A percentile compares a stretch with the other conserved stretches of the same genome.
Conservation (phyloP, 2,329 filamentous ascomycete species). For the Microascus cirrosus region DNA sequence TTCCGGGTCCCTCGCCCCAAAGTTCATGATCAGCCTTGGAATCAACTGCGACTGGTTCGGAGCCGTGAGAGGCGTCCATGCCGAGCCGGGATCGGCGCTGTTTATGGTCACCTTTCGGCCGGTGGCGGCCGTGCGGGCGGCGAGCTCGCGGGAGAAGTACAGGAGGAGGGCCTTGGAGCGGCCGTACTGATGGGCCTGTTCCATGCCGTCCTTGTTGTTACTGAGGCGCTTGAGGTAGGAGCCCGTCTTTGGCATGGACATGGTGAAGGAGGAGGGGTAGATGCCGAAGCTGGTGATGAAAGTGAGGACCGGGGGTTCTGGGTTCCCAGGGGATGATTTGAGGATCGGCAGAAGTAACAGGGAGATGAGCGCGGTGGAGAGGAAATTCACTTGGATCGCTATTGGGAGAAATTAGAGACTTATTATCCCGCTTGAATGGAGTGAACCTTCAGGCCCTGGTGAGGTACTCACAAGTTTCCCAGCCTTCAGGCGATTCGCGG, state of each 20-base stretch:
- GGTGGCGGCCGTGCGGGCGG: conserved; percentile 13
- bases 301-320: conserved; percentile 21
- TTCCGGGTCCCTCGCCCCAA: conserved; percentile 21
- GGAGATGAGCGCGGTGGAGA: conserved; percentile 20
- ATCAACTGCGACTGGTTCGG: conserved; percentile 23
- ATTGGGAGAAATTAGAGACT: not conserved
- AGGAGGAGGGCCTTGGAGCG: conserved; percentile 24
- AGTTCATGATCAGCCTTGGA: conserved; percentile 24
- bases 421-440: not conserved
- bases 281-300: conserved; percentile 25
- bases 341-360: conserved; percentile 21
- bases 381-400: conserved; percentile 24
- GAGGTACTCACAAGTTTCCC: conserved; percentile 21
- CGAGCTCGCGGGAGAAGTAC: conserved; percentile 24
- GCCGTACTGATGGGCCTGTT: conserved; percentile 24
- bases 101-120: conserved; percentile 20
- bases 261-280: conserved; percentile 24
- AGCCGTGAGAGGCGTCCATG: conserved; percentile 24
- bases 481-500: conserved; percentile 23
- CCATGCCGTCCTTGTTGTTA: conserved; percentile 22
- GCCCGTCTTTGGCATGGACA: conserved; percentile 17
- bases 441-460: not conserved
- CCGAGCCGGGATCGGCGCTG: conserved; percentile 24
- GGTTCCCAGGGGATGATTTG: conserved; percentile 18
- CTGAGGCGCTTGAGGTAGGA: conserved; percentile 22